These are phyloP conservation scores for Auricularia sp. DNA, from an alignment of 768 basidiomycete genomes.

Conservation along the genomic window DNA sequence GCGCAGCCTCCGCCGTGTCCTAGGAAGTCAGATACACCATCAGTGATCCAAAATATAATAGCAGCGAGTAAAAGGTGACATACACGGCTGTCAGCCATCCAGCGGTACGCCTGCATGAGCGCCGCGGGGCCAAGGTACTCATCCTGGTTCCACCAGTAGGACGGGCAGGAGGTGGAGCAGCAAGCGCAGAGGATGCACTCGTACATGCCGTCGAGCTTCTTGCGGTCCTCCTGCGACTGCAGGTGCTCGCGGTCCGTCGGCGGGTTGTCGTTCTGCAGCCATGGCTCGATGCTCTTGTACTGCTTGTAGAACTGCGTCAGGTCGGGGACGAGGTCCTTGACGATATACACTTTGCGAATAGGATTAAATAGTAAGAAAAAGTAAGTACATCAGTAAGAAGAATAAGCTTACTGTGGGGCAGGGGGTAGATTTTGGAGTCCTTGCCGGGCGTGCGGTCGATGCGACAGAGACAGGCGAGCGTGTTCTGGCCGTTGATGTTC, in stretches of 20 bases:
- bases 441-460: slow-evolving; percentile 70
- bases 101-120: slow-evolving; percentile 92
- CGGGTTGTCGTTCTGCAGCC: slow-evolving; percentile 86
- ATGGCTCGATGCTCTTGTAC: slow-evolving; percentile 99
- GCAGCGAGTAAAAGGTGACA: slow-evolving; percentile 18
- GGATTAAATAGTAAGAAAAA: background rate
- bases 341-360: slow-evolving; percentile 73
- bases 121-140: slow-evolving; percentile 97
- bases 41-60: background rate
- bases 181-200: slow-evolving; percentile 97
- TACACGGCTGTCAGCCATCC: slow-evolving; percentile 95
- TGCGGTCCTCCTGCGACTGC: slow-evolving; percentile 84
- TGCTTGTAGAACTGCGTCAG: slow-evolving; percentile 94
- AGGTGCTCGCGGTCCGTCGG: slow-evolving; percentile 73
- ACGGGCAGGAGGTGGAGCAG: slow-evolving; percentile 95
- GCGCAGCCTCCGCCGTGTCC: slow-evolving; percentile 68
- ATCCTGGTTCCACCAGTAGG: slow-evolving; percentile 99
- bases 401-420: slow-evolving; percentile 79
- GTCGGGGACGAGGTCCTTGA: slow-evolving; percentile 96
- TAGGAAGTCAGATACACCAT: slow-evolving; percentile 18
- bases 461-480: slow-evolving; percentile 91
- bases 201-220: slow-evolving; percentile 94
- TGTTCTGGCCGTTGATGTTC: slow-evolving; percentile 99
- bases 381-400: background rate
- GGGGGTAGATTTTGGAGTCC: slow-evolving; percentile 87